A percentile compares a stretch with the other conserved stretches of the same genome.
These are phyloP conservation scores for Pyricularia pennisetigena DNA, from an alignment of 2,329 filamentous ascomycete species.

Conservation along the genomic window DNA sequence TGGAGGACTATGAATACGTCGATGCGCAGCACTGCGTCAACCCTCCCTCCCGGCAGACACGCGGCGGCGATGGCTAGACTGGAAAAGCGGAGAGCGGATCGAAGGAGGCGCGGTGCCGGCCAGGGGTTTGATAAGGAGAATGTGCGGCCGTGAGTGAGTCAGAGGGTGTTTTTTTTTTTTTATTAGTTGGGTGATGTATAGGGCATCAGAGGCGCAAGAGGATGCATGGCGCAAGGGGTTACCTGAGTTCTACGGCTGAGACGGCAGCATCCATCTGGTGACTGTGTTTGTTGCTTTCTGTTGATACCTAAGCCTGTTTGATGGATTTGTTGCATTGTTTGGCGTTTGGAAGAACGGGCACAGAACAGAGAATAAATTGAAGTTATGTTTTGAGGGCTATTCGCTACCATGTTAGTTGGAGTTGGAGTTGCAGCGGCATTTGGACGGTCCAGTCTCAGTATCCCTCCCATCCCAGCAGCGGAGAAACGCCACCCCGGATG, in stretches of 20 bases:
- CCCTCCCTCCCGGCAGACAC: slow-evolving; percentile 37
- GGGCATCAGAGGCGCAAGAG: neutral
- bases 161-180: slow-evolving; percentile 1
- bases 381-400: neutral
- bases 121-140: slow-evolving; percentile 39
- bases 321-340: slow-evolving; percentile 5
- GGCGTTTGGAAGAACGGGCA: slow-evolving; percentile 11
- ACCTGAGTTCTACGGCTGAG: too few relatives aligned
- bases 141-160: slow-evolving; percentile 23
- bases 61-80: slow-evolving; percentile 45
- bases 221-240: neutral
- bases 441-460: neutral
- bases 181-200: neutral
- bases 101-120: slow-evolving; percentile 21
- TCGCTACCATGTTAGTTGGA: neutral
- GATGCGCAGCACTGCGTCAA: slow-evolving; percentile 23
- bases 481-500: too few relatives aligned
- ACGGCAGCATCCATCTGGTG: neutral
- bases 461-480: too few relatives aligned
- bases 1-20: slow-evolving; percentile 25
- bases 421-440: neutral
- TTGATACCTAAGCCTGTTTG: neutral
- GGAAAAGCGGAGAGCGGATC: slow-evolving; percentile 42
- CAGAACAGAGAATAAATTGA: neutral
- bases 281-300: neutral